A percentile compares a stretch with the other conserved stretches of the same genome.
Conservation (phyloP, 768 basidiomycete genomes). For the Mycena galopus region DNA sequence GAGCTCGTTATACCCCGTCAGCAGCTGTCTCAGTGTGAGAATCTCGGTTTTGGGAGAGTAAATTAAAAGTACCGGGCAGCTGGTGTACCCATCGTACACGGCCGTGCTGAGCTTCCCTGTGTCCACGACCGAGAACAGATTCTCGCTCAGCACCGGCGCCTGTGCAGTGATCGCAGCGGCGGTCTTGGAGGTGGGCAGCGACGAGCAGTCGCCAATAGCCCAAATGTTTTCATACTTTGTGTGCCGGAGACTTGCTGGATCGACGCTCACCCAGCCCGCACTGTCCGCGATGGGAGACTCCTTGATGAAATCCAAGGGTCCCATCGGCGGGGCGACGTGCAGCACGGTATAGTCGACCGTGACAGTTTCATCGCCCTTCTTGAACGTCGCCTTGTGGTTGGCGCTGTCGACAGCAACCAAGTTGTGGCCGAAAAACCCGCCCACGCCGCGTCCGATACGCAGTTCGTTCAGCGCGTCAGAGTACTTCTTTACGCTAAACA, state of each 20-base stretch:
- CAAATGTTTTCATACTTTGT: conserved; percentile 91
- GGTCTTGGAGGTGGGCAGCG: conserved; percentile 95
- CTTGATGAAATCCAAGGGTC: conserved; percentile 86
- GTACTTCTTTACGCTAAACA: conserved; percentile 98
- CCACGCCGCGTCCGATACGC: conserved; percentile 83
- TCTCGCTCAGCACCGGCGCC: conserved; percentile 91
- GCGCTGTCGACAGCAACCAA: conserved; percentile 78
- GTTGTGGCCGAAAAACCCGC: conserved; percentile 87
- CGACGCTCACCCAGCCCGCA: conserved; percentile 91
- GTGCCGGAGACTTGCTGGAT: conserved; percentile 85
- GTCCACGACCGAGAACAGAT: conserved; percentile 81
- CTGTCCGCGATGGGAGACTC: conserved; percentile 82
- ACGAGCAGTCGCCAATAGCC: conserved; percentile 92
- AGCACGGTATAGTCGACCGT: conserved; percentile 85
- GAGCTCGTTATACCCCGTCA: conserved; percentile 85
- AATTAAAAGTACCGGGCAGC: conserved; percentile 74
- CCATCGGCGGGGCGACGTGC: conserved; percentile 94
- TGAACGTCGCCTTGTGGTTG: conserved; percentile 89
- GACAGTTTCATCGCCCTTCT: conserved; percentile 76
- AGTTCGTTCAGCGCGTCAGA: conserved; percentile 86
- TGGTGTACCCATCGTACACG: conserved; percentile 89
- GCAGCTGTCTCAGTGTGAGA: conserved; percentile 58
- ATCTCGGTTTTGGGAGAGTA: conserved; percentile 23
- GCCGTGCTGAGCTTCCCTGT: conserved; percentile 79
- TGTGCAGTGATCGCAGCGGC: conserved; percentile 94